Percentiles rank a stretch among this genome's conserved stretches.
phyloP scores from a whole-genome alignment of 1,284 basidiomycete genomes.

The Papiliotrema laurentii region DNA sequence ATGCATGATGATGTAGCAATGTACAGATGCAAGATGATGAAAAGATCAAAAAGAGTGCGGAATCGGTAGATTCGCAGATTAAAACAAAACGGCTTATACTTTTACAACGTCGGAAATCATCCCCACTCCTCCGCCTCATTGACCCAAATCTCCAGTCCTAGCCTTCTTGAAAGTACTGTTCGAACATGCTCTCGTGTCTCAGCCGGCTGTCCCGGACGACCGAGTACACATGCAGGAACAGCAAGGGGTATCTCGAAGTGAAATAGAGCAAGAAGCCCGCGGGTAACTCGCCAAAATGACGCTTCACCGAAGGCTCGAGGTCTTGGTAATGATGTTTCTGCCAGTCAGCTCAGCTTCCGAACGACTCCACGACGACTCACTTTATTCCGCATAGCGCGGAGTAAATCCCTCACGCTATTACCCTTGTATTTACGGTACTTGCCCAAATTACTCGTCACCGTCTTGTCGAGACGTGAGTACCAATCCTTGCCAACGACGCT shows the following conservation, averaged over 20 bases:
- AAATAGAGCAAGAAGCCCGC: constrained; percentile 91
- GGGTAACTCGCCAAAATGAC: constrained; percentile 81
- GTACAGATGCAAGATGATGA: not conserved
- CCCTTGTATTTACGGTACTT: constrained; percentile 97
- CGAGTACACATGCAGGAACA: constrained; percentile 87
- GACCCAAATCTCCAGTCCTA: constrained; percentile 4
- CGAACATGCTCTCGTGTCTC: constrained; percentile 76
- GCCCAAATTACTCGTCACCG: constrained; percentile 88
- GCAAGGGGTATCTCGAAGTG: constrained; percentile 78
- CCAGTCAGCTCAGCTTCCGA: not conserved
- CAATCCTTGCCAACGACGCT: constrained; percentile 79
- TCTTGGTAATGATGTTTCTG: constrained; percentile 96
- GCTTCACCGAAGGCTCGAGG: constrained; percentile 80
- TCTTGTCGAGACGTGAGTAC: constrained; percentile 77
- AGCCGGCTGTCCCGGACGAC: constrained; percentile 66
- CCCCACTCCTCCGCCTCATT: not conserved
- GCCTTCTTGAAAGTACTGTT: constrained; percentile 64
- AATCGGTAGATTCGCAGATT: not conserved
- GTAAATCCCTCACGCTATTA: constrained; percentile 79
- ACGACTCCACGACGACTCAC: constrained; percentile 51
- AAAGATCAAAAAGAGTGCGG: not conserved
- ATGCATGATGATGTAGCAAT: not conserved
- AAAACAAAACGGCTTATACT: not conserved
- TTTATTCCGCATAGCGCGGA: constrained; percentile 92
- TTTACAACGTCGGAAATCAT: no score